A percentile compares a stretch with the other conserved stretches of the same genome.
Evolutionary conservation across 1,284 basidiomycete species (phyloP).

Genomic region (Moesziomyces globuligerus): DNA sequence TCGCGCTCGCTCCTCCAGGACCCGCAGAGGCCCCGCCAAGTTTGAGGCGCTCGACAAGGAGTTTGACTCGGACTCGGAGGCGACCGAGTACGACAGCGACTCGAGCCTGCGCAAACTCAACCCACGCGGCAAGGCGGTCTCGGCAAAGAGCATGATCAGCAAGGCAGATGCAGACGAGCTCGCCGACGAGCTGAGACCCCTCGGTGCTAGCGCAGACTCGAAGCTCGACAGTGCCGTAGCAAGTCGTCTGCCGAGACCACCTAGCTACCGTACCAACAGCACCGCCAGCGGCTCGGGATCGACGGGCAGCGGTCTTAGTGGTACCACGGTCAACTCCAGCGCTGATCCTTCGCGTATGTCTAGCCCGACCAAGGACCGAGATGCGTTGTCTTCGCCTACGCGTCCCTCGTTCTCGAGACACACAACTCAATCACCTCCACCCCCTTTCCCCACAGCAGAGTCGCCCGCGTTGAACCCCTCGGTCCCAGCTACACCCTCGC

Average conservation of each 20-base stretch:
- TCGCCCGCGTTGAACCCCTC: slow-evolving; percentile 9
- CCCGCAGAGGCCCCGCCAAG: slow-evolving; percentile 45
- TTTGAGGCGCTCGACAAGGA: slow-evolving; percentile 43
- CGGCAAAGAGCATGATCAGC: slow-evolving; percentile 14
- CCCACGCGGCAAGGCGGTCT: slow-evolving; percentile 12
- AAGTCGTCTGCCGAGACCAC: slow-evolving; percentile 23
- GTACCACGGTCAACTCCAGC: slow-evolving; percentile 10
- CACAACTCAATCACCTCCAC: slow-evolving; percentile 29
- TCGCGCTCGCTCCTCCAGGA: slow-evolving; percentile 17
- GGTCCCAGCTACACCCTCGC: slow-evolving; percentile 54
- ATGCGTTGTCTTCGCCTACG: slow-evolving; percentile 18
- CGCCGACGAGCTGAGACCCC: slow-evolving; percentile 18
- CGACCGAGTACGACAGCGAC: slow-evolving; percentile 51
- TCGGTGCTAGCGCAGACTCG: slow-evolving; percentile 15
- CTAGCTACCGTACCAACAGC: slow-evolving; percentile 47
- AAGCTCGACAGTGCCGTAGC: slow-evolving; percentile 14
- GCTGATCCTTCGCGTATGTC: not conserved
- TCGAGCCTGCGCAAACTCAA: slow-evolving; percentile 17
- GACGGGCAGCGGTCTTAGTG: slow-evolving; percentile 16
- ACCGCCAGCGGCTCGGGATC: slow-evolving; percentile 17
- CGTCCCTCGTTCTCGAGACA: slow-evolving; percentile 14
- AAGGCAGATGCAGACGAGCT: slow-evolving; percentile 24
- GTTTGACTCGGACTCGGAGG: slow-evolving; percentile 36
- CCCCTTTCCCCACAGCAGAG: slow-evolving; percentile 15
- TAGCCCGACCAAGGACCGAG: slow-evolving; percentile 11